Conservation (phyloP, 306 rosid species). For the Pyrus communis region DNA sequence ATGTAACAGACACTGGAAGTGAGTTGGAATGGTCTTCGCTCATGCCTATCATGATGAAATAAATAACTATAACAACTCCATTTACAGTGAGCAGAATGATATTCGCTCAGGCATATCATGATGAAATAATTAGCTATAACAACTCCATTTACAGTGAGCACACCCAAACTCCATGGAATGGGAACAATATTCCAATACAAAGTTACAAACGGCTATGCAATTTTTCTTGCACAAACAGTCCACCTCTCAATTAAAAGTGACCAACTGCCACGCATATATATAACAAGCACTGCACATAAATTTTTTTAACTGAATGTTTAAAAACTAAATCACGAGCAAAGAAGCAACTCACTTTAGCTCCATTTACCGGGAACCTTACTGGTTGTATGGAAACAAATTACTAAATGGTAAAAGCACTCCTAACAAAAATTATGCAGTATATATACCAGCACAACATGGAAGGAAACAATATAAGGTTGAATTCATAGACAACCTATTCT, state of each 20-base stretch:
- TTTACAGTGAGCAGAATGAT: background rate
- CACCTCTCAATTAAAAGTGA: background rate
- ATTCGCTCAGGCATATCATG: background rate
- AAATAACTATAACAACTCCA: background rate
- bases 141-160: background rate
- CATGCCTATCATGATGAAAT: background rate
- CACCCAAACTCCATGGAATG: background rate
- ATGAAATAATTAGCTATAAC: background rate
- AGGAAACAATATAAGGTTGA: background rate
- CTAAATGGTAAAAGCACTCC: background rate
- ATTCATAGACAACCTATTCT: background rate
- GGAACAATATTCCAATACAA: background rate
- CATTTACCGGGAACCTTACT: background rate
- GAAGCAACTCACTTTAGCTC: background rate
- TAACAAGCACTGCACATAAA: background rate
- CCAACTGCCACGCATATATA: background rate
- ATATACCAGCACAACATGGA: background rate
- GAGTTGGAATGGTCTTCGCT: background rate
- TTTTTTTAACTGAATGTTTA: background rate
- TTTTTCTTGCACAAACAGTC: background rate
- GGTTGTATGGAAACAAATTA: background rate
- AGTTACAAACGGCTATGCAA: background rate
- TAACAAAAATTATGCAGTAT: background rate
- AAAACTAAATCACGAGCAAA: background rate
- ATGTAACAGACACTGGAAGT: constrained; percentile 3